Evolutionary conservation across 1,139 yeast species (phyloP), one percentile per base, ranked within the genome.

Genomic region (Sugiyamaella sp.): DNA sequence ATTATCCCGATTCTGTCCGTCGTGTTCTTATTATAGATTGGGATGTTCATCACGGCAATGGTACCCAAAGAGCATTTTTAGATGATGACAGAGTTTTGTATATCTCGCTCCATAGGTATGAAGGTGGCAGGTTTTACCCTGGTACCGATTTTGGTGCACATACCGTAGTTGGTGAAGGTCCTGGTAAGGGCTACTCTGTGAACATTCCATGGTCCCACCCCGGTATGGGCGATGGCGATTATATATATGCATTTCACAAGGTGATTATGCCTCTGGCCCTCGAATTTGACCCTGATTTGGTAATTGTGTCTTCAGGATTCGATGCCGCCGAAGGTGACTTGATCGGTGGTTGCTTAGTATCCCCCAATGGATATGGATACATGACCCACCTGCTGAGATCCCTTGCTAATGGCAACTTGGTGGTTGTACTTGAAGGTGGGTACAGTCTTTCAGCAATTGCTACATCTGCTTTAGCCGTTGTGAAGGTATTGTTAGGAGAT

Each of bases 251-350:
- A 1, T 91, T 95, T 71, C 82, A 84, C 61, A 84, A 85, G 63
- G 84, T 91, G n/a, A 81, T 95, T 12, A 79, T 95, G 80, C 99
- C 99, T 0, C 82, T 90, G 45, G 87, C 95, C 48, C 74, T 83
- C 54, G 99, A 95, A 67, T 95, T 86, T 64, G 85, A 86, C 64
- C 98, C 99, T 0, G 99, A 95, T 71, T 76, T 95, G 61, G 90
- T 90, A 4, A 89, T 95, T 38, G 85, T 95, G 32, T 89, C 97
- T 41, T 85, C 98, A 0, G 99, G 99, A 0, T 93, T 93, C 66
- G 99, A 93, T 73, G 99, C 99, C 21, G 99, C 99, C 0, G 97
- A 89, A 63, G 99, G 98, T 51, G 99, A 95, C 71, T 85, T 89
- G 54, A 89, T 95, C 61, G 99, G 99, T n/a, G 96, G 95, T 39